These are phyloP conservation scores for Colletotrichum abscissum DNA, from an alignment of 2,329 filamentous ascomycete species.

Conservation along the genomic window DNA sequence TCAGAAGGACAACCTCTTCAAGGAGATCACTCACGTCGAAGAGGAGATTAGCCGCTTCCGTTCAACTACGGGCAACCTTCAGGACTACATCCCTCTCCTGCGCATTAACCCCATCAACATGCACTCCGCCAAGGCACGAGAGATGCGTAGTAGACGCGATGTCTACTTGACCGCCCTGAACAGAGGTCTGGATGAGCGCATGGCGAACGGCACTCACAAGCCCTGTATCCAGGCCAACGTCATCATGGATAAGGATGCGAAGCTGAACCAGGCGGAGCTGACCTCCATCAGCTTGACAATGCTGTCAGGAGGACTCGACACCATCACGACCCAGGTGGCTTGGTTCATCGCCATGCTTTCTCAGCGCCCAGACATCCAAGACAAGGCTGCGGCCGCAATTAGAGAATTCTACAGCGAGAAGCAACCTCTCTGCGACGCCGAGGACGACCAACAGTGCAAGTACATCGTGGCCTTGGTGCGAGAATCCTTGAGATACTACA, in stretches of 20 bases:
- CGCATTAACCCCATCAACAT: conserved; percentile 70
- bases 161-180: conserved; percentile 70
- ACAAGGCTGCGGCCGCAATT: conserved; percentile 68
- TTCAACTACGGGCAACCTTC: conserved; percentile 69
- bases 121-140: conserved; percentile 67
- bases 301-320: conserved; percentile 75
- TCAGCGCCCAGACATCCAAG: conserved; percentile 70
- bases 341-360: conserved; percentile 73
- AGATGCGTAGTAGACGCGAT: conserved; percentile 70
- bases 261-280: conserved; percentile 70
- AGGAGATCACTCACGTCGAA: conserved; percentile 72
- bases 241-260: conserved; percentile 72
- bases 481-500: conserved; percentile 72
- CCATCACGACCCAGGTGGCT: conserved; percentile 72
- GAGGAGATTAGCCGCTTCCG: conserved; percentile 70
- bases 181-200: conserved; percentile 67
- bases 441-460: conserved; percentile 72
- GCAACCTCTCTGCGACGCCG: conserved; percentile 67
- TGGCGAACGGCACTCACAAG: conserved; percentile 69
- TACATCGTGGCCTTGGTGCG: conserved; percentile 73
- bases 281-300: conserved; percentile 76
- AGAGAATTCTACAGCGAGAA: conserved; percentile 61
- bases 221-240: conserved; percentile 77
- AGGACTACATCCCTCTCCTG: conserved; percentile 70
- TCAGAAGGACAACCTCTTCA: conserved; percentile 66